A percentile compares a stretch with the other conserved stretches of the same genome.
These are phyloP conservation scores for Globisporangium paddicum DNA, from an alignment of 352 stramenopile species.

Conservation along the genomic window DNA sequence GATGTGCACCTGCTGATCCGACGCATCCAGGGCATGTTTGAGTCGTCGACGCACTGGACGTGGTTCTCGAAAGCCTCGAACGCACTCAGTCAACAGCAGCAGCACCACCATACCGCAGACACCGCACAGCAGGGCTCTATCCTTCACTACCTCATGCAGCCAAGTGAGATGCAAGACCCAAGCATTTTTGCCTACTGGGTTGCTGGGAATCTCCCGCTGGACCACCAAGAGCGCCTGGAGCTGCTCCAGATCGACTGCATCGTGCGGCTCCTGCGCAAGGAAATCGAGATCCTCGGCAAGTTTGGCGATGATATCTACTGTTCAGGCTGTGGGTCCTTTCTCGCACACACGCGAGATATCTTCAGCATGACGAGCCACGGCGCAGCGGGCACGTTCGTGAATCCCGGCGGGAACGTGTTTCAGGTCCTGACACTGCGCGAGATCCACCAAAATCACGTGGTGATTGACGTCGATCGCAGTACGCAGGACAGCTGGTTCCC, in stretches of 20 bases:
- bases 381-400: slow-evolving; percentile 72
- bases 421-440: slow-evolving; percentile 74
- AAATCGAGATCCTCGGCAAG: slow-evolving; percentile 53
- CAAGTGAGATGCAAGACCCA: slow-evolving; percentile 42
- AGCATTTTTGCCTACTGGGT: slow-evolving; percentile 81
- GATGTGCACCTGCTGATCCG: slow-evolving; percentile 52
- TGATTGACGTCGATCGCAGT: slow-evolving; percentile 39
- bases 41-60: slow-evolving; percentile 65
- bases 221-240: slow-evolving; percentile 49
- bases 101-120: slow-evolving; percentile 15
- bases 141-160: slow-evolving; percentile 25
- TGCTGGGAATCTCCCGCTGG: slow-evolving; percentile 60
- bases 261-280: slow-evolving; percentile 46
- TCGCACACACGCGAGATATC: slow-evolving; percentile 69
- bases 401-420: slow-evolving; percentile 69
- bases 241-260: slow-evolving; percentile 58
- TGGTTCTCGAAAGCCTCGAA: slow-evolving; percentile 50
- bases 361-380: slow-evolving; percentile 70
- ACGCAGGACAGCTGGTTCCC: slow-evolving; percentile 77
- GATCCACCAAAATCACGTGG: slow-evolving; percentile 36
- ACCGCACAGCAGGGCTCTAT: slow-evolving; percentile 17
- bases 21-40: slow-evolving; percentile 63
- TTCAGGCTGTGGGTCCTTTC: slow-evolving; percentile 48
- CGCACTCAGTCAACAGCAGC: slow-evolving; percentile 2
- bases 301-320: slow-evolving; percentile 68